phyloP scores from a whole-genome alignment of 306 rosid species.

The Gynostemma pentaphyllum region DNA sequence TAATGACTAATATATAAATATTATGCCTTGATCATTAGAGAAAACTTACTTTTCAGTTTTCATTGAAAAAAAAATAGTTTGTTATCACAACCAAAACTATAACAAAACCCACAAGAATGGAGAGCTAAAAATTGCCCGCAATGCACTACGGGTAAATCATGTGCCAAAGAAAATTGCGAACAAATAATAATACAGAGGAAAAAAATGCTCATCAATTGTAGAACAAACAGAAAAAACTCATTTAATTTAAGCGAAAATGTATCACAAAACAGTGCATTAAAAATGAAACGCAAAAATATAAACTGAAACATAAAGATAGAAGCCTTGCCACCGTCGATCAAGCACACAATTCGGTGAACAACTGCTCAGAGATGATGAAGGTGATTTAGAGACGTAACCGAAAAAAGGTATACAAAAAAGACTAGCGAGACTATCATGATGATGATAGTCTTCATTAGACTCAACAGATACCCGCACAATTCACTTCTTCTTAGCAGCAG shows the following conservation, averaged over 20 bases:
- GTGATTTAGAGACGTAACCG: constrained; percentile 14
- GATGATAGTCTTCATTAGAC: neutral
- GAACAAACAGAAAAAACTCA: neutral
- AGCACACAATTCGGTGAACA: constrained; percentile 67
- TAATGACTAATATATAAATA: too few species aligned
- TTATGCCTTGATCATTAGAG: too few species aligned
- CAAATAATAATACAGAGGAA: neutral
- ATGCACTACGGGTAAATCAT: too few species aligned
- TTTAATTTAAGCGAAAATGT: neutral
- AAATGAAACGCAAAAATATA: neutral
- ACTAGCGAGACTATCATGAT: neutral
- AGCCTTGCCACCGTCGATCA: constrained; percentile 39
- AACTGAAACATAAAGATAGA: neutral
- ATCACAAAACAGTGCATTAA: neutral
- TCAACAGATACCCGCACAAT: constrained; percentile 18
- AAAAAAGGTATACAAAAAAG: neutral
- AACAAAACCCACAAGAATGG: too few species aligned
- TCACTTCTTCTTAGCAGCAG: constrained; percentile 83
- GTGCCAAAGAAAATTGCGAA: too few species aligned
- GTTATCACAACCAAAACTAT: too few species aligned
- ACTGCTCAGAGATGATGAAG: constrained; percentile 18
- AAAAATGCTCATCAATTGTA: neutral
- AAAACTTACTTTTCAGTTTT: too few species aligned
- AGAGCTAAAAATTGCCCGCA: too few species aligned
- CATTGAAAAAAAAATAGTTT: too few species aligned